phyloP scores from a whole-genome alignment of 306 rosid species.

The Cucumis sativus region Cucumber_9930_V3 NC_026661.2:1054501-1055000 shows the following conservation, averaged over 20 bases:
- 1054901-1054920: no score
- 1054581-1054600: background rate
- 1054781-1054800: background rate
- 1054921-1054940: no score
- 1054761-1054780: background rate
- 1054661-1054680: background rate
- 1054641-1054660: background rate
- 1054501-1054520: slow-evolving; percentile 7
- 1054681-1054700: slow-evolving; percentile 1
- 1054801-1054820: background rate
- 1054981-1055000: no score
- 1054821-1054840: background rate
- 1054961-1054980: no score
- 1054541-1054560: background rate
- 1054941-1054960: no score
- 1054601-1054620: background rate
- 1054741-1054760: background rate
- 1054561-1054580: background rate
- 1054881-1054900: no score
- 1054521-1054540: background rate
- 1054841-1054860: background rate
- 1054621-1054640: slow-evolving; percentile 1
- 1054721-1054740: background rate
- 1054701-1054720: background rate
- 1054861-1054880: background rate